phyloP scores from a whole-genome alignment of 129 eudicot genomes.

The Pittosporum tobira region DNA sequence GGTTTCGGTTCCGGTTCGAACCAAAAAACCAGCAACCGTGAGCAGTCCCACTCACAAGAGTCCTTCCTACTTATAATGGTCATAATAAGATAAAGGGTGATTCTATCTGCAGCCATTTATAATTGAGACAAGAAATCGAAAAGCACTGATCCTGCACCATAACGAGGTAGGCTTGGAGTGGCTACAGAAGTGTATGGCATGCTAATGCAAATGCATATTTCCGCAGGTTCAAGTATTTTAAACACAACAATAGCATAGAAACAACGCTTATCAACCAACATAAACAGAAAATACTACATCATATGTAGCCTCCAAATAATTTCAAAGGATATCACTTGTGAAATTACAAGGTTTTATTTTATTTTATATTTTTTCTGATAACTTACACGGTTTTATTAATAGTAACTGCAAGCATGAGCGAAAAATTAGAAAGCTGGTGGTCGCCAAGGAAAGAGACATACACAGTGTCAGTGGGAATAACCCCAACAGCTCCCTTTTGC shows the following conservation, averaged over 20 bases:
- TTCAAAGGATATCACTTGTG: background rate
- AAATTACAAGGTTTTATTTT: background rate
- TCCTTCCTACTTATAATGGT: too few relatives aligned
- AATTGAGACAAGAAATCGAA: background rate
- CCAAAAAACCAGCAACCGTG: too few relatives aligned
- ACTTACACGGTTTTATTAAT: background rate
- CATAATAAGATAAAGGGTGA: too few relatives aligned
- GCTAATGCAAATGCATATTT: background rate
- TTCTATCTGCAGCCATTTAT: slow-evolving; percentile 2
- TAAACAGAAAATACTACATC: background rate
- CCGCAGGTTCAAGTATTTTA: background rate
- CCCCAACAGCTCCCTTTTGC: slow-evolving; percentile 85
- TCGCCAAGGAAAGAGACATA: slow-evolving; percentile 17
- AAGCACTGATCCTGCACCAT: too few relatives aligned
- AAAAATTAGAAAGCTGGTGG: background rate
- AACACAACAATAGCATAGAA: too few relatives aligned
- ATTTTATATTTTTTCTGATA: too few relatives aligned
- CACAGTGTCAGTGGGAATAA: slow-evolving; percentile 96
- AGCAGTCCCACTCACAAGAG: too few relatives aligned
- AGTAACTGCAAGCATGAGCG: background rate
- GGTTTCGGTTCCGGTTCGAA: too few relatives aligned
- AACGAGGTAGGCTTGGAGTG: too few relatives aligned
- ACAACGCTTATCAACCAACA: background rate
- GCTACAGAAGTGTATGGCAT: background rate
- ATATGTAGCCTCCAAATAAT: background rate